Evolutionary conservation across 2,329 filamentous ascomycete genomes (phyloP), one percentile per base, ranked within the genome.

Genomic region (Kalmusia sp.): DNA sequence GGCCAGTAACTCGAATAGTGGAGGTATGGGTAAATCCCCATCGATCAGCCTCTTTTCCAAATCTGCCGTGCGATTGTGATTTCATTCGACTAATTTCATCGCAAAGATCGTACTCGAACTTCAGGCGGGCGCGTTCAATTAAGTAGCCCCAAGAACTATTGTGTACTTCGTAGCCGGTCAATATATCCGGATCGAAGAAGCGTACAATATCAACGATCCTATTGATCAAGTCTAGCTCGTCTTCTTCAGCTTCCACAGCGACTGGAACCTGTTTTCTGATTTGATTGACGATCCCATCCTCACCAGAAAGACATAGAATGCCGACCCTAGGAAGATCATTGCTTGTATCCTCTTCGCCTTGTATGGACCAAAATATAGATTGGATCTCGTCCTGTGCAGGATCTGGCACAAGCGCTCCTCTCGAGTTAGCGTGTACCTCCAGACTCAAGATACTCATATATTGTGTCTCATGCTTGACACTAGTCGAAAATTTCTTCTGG

Each of bases 371-470:
- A 68, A 98, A 96, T 5, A 98, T 83, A 67, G 90, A 92, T 57
- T 89, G 85, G 2, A 99, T 85, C 63, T 93, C 90, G 70, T 99
- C 95, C 62, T 96, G 84, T 62, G 93, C 91, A 0, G 95, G 95
- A 67, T 99, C 92, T 1, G 95, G 92, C 2, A 92, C 84, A 7
- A 97, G 81, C 43, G 85, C 87, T 6, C 86, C 91, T 51, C 93
- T 84, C 3, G 90, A 95, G 63, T 96, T 96, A 57, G 96, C 88
- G 69, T 99, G 93, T 4, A 98, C 78, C 70, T 99, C 95, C 6
- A 99, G 76, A 61, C 92, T 96, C 91, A 99, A 93, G 15, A 89
- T 92, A 62, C 91, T 96, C 95, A 99, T 98, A 71, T 96, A 96
- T 63, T 95, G 90, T 2, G 86, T 87, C 71, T 96, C 91, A 61